phyloP scores from a whole-genome alignment of 768 basidiomycete species.

The Ramaria rubella region DNA sequence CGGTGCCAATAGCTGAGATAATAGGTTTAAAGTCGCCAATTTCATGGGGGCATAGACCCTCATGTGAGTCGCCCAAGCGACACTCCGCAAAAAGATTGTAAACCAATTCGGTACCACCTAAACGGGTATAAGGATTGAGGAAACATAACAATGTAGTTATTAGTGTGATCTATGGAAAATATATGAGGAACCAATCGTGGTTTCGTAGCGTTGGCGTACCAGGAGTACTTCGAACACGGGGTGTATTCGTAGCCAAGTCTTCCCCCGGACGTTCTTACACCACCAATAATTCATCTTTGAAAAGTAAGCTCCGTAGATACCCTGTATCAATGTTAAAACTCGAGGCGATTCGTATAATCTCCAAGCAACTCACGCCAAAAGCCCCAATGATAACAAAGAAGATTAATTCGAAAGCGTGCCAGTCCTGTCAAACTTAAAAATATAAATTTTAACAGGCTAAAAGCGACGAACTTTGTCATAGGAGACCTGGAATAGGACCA shows the following conservation, averaged over 20 bases:
- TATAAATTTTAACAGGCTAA: background rate
- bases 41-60: constrained; percentile 65
- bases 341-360: constrained; percentile 5
- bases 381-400: constrained; percentile 82
- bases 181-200: background rate
- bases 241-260: constrained; percentile 73
- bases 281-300: constrained; percentile 88
- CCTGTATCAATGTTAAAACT: constrained; percentile 38
- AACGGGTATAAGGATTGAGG: constrained; percentile 82
- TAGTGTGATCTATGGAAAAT: constrained; percentile 54
- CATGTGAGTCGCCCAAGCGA: constrained; percentile 47
- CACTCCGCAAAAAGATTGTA: constrained; percentile 91
- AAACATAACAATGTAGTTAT: constrained; percentile 76
- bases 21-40: constrained; percentile 56
- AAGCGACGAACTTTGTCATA: constrained; percentile 60
- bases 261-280: constrained; percentile 75
- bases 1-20: constrained; percentile 57
- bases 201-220: constrained; percentile 36
- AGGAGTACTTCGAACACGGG: constrained; percentile 79
- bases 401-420: constrained; percentile 84
- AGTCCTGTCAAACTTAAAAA: constrained; percentile 60
- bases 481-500: constrained; percentile 87
- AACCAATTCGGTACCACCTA: constrained; percentile 94
- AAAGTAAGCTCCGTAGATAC: constrained; percentile 90
- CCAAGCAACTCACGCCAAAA: constrained; percentile 59